Evolutionary conservation across 164 flowering plant genomes (phyloP), one percentile per base, ranked within the genome.

Genomic region (Magnolia sinica): DNA sequence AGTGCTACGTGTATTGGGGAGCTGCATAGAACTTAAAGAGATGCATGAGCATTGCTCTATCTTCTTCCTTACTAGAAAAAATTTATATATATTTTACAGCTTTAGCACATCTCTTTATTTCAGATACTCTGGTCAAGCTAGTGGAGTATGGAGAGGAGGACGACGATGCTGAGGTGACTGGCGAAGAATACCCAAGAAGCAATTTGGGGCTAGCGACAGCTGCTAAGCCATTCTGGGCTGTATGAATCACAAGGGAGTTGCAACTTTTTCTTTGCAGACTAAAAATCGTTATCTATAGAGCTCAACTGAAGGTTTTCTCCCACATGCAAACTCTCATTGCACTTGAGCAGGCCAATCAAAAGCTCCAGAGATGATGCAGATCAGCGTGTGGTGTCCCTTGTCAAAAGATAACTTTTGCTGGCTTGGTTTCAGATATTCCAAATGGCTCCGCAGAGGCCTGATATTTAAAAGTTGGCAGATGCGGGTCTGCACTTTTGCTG

Each of bases 141-240:
- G 88, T 89, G 89, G 98, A 92, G 81, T 95, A 95, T 84, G 99
- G 99, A 11, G 98, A 89, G 7, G 98, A 93, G 2, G 98, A 93
- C 64, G 99, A 95, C 2, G 97, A 91, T 11, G 76, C 45, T 0
- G 89, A 89, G 70, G 92, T 81, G 74, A 73, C 29, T 7, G 72
- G 45, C 22, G 85, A 83, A 72, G 87, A 81, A 73, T 50, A 77
- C 0, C 52, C 58, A 7, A 68, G 72, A 63, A 72, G 72, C 76
- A 81, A 74, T 69, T 73, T 82, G 3, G 79, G 27, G 65, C 70
- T 73, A 13, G 64, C 50, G 3, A 20, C 71, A 59, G 78, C 74
- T 50, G 82, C 85, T 20, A 95, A 92, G 78, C 98, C 98, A 66
- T 95, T 95, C 79, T 95, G 98, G 93, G 94, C 97, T 4, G 24